Conservation (phyloP, 768 basidiomycete species). For the Gloeophyllum trabeum region DNA sequence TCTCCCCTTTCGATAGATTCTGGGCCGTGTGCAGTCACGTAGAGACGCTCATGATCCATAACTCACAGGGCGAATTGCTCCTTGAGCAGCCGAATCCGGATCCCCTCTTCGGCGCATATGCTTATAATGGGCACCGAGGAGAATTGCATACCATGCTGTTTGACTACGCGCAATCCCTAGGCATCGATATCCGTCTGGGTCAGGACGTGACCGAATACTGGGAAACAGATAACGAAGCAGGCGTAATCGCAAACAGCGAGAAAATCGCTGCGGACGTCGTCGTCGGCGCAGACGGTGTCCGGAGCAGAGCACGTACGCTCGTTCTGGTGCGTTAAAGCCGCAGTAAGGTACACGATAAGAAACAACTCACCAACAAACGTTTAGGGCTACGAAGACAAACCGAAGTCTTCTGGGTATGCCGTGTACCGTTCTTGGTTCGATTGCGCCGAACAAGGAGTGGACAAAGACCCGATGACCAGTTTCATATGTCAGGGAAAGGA, state of each 20-base stretch:
- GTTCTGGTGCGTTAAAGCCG: slow-evolving; percentile 10
- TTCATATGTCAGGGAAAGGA: slow-evolving; percentile 8
- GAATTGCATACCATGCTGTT: slow-evolving; percentile 13
- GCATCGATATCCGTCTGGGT: slow-evolving; percentile 11
- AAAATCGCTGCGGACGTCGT: slow-evolving; percentile 12
- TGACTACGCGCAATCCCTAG: slow-evolving; percentile 11
- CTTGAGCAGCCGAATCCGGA: slow-evolving; percentile 10
- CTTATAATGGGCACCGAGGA: slow-evolving; percentile 17
- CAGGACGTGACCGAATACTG: slow-evolving; percentile 11
- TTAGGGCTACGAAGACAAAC: slow-evolving; percentile 14
- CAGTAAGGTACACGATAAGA: background rate
- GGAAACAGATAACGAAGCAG: slow-evolving; percentile 7
- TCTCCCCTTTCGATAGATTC: slow-evolving; percentile 8
- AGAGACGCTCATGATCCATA: slow-evolving; percentile 8
- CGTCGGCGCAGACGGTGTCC: slow-evolving; percentile 16
- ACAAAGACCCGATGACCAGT: slow-evolving; percentile 10
- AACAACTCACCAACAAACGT: background rate
- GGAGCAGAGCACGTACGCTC: slow-evolving; percentile 8
- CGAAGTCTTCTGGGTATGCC: slow-evolving; percentile 12
- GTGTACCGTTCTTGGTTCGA: slow-evolving; percentile 17
- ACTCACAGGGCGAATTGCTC: slow-evolving; percentile 12
- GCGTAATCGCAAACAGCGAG: slow-evolving; percentile 10
- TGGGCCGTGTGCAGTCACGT: slow-evolving; percentile 11
- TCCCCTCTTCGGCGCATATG: slow-evolving; percentile 9
- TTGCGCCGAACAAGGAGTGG: slow-evolving; percentile 11